Evolutionary conservation across 2,329 filamentous ascomycete species (phyloP).

Genomic region (Colletotrichum brevisporum): DNA sequence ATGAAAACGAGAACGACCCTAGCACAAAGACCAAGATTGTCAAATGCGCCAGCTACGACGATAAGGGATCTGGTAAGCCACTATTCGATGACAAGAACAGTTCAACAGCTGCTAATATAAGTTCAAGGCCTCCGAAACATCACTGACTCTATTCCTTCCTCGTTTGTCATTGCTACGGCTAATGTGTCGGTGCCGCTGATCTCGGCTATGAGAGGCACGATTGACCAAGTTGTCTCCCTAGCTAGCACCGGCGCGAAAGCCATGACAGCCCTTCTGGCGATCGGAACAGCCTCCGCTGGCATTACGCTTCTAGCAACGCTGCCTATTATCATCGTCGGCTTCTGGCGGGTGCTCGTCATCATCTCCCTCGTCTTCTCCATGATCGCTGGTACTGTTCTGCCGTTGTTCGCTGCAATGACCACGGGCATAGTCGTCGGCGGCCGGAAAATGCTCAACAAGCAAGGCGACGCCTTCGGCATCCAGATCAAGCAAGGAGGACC

Average conservation of each 20-base stretch:
- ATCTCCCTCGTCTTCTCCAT: conserved; percentile 34
- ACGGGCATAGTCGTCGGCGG: conserved; percentile 41
- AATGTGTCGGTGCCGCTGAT: conserved; percentile 45
- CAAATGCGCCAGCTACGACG: conserved; percentile 37
- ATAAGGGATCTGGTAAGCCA: conserved; percentile 24
- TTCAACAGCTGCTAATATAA: not conserved
- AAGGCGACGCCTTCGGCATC: conserved; percentile 39
- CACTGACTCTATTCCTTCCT: conserved; percentile 43
- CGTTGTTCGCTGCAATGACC: conserved; percentile 36
- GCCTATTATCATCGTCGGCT: conserved; percentile 38
- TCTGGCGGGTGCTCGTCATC: conserved; percentile 34
- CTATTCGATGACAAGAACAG: not conserved
- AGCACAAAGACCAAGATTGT: conserved; percentile 33
- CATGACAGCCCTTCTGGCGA: conserved; percentile 42
- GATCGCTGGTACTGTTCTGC: conserved; percentile 29
- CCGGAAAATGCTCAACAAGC: conserved; percentile 15
- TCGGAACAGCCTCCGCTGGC: conserved; percentile 38
- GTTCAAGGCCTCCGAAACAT: conserved; percentile 43
- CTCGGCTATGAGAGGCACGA: conserved; percentile 32
- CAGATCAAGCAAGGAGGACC: conserved; percentile 31
- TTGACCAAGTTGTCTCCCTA: conserved; percentile 39
- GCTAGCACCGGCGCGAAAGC: conserved; percentile 39
- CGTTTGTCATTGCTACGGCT: conserved; percentile 42
- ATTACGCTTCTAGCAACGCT: conserved; percentile 40
- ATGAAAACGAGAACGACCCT: conserved; percentile 27